These are phyloP conservation scores for Helichrysum umbraculigerum DNA, from an alignment of 129 eudicot genomes.

Conservation along the genomic window DNA sequence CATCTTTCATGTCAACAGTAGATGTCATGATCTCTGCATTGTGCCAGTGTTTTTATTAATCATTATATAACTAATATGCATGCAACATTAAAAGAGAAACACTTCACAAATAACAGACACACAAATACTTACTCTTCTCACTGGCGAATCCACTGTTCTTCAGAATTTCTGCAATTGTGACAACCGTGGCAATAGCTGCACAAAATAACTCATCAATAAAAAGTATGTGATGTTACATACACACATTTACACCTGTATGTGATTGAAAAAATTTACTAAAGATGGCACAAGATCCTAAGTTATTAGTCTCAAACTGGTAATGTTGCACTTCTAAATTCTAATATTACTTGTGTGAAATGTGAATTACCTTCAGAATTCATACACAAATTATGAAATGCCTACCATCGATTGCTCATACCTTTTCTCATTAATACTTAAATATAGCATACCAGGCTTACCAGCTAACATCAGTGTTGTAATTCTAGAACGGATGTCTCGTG, in stretches of 20 bases:
- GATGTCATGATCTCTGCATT: conserved; percentile 80
- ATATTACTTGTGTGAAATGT: not conserved
- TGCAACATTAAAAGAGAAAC: not conserved
- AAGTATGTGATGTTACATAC: not conserved
- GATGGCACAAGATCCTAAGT: not conserved
- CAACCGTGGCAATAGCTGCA: conserved; percentile 91
- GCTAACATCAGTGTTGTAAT: not conserved
- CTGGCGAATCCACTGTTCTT: conserved; percentile 81
- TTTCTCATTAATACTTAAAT: not conserved
- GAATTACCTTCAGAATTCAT: conserved; percentile 6
- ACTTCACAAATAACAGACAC: not conserved
- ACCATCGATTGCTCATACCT: not conserved
- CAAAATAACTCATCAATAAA: conserved; percentile 16
- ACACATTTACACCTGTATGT: not conserved
- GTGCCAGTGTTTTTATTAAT: conserved; percentile 4
- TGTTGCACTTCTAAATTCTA: not conserved
- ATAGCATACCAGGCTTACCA: not conserved
- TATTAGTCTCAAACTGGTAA: not conserved
- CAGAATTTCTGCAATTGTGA: conserved; percentile 76
- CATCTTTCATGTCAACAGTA: conserved; percentile 83
- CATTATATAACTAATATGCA: not conserved
- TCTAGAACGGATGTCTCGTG: not conserved
- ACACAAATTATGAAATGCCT: not conserved
- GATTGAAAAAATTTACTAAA: not conserved
- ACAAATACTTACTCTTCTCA: conserved; percentile 70